Base-by-base conservation (phyloP, 495 filamentous ascomycete species). In the Talaromyces borbonicus region DNA sequence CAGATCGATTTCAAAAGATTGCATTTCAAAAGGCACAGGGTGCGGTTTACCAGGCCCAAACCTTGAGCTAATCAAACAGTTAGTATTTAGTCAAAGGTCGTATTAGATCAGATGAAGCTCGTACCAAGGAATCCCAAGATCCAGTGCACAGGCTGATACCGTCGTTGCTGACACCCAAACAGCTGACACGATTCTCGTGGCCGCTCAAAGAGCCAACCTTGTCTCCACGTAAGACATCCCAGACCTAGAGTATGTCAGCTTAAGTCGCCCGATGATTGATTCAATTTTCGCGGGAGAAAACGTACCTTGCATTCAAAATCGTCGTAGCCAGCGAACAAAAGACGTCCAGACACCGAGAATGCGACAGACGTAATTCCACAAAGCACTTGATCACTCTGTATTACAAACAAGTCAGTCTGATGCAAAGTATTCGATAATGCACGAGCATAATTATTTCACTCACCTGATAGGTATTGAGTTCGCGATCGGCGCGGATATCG, bases 241-340 rank as follows among this genome's bases (percentile, higher is more conserved):
- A 98, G 30, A 98, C 92, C 90, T 97, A 47, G 46, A 32, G 30
- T 19, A 31, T 20, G 20, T 42, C 18, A 46, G 44, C 36, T 23
- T n/a, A n/a, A n/a, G n/a, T n/a, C n/a, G n/a, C n/a, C n/a, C n/a
- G n/a, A 37, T 22, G 20, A 8, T 12, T 31, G 6, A 47, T 48
- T 18, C 18, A 3, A 33, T 7, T 29, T 24, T 7, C 14, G 15
- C 15, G 20, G 24, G 11, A 5, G 30, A 27, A 0, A 0, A 47
- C 74, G 56, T 72, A 96, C 92, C 83, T 98, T 98, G 85, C 92
- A 98, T 68, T 98, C 92, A 59, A 96, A 98, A 58, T 98, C 92
- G 56, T 98, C 92, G 60, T 98, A 98, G 49, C 92, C 92, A 46
- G 92, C 92, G 61, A 98, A 98, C 31, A 98, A 75, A 57, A 98